Conservation (phyloP, 2,329 filamentous ascomycete genomes). For the Aureobasidium leucospermi region DNA sequence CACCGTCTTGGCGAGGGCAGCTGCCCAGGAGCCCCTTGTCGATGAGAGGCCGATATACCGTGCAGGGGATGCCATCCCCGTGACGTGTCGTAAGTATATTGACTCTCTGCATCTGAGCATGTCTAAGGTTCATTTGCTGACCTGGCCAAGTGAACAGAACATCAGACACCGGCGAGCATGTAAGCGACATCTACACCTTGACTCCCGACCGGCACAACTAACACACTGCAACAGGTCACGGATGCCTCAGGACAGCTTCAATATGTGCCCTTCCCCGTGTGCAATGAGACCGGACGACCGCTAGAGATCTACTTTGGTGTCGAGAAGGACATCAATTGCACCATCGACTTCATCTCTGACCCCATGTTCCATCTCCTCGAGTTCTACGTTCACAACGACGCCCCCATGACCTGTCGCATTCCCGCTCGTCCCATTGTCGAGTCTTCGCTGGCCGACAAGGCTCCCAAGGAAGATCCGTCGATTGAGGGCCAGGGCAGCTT, state of each 20-base stretch:
- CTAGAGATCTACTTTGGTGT: conserved; percentile 82
- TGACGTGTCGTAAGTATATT: conserved; percentile 42
- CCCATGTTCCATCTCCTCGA: conserved; percentile 84
- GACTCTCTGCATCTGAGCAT: neutral
- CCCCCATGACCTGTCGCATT: conserved; percentile 83
- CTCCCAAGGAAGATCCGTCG: conserved; percentile 25
- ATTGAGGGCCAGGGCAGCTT: conserved; percentile 27
- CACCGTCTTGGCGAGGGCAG: conserved; percentile 31
- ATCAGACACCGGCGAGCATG: conserved; percentile 72
- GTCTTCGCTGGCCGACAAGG: conserved; percentile 23
- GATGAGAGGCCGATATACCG: conserved; percentile 36
- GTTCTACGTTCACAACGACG: conserved; percentile 97
- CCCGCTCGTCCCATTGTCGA: conserved; percentile 62
- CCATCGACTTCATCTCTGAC: conserved; percentile 67
- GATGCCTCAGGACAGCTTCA: conserved; percentile 73
- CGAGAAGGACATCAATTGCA: conserved; percentile 75
- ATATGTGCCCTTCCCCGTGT: conserved; percentile 85
- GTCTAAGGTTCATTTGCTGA: neutral
- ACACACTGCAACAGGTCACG: conserved; percentile 51
- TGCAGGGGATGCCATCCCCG: conserved; percentile 42
- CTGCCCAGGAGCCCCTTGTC: conserved; percentile 34
- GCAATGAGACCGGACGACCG: conserved; percentile 77
- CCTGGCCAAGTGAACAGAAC: conserved; percentile 37
- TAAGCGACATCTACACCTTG: conserved; percentile 23
- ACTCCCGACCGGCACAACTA: neutral